Percentiles rank a stretch among this genome's conserved stretches.
Conservation (phyloP, 106 monocot genomes). For the Chionographis japonica region DNA sequence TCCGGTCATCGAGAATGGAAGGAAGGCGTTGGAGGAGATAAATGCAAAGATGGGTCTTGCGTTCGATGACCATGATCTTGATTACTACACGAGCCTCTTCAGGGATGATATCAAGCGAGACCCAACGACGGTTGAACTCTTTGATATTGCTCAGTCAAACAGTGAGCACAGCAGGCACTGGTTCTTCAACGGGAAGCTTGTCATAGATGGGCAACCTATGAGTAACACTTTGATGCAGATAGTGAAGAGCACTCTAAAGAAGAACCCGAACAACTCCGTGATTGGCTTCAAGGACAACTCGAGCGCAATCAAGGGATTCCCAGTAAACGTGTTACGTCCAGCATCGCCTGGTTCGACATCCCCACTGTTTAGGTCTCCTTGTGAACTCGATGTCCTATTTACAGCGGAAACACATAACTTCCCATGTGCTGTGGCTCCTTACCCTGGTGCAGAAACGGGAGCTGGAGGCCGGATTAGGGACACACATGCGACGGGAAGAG, state of each 20-base stretch:
- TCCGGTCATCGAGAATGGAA: slow-evolving; percentile 80
- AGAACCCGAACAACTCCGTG: slow-evolving; percentile 85
- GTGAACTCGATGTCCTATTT: slow-evolving; percentile 73
- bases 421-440: slow-evolving; percentile 97
- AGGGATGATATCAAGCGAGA: slow-evolving; percentile 86
- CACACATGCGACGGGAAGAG: slow-evolving; percentile 93
- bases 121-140: slow-evolving; percentile 92
- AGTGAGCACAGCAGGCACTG: slow-evolving; percentile 96
- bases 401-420: slow-evolving; percentile 99
- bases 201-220: slow-evolving; percentile 72
- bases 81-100: slow-evolving; percentile 81
- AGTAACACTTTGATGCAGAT: slow-evolving; percentile 59
- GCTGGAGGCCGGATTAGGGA: slow-evolving; percentile 93
- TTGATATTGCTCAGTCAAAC: slow-evolving; percentile 96
- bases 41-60: slow-evolving; percentile 89
- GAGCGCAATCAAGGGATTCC: slow-evolving; percentile 87
- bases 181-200: slow-evolving; percentile 87
- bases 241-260: slow-evolving; percentile 78
- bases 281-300: slow-evolving; percentile 99
- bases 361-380: slow-evolving; percentile 11
- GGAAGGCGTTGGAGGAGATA: slow-evolving; percentile 72
- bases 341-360: slow-evolving; percentile 44
- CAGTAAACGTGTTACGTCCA: slow-evolving; percentile 49
- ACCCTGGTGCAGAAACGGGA: slow-evolving; percentile 94
- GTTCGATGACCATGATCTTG: slow-evolving; percentile 92